Percentiles rank a stretch among this genome's conserved stretches.
These are phyloP conservation scores for Neurospora tetraspora DNA, from an alignment of 495 filamentous ascomycete species.

Conservation along the genomic window DNA sequence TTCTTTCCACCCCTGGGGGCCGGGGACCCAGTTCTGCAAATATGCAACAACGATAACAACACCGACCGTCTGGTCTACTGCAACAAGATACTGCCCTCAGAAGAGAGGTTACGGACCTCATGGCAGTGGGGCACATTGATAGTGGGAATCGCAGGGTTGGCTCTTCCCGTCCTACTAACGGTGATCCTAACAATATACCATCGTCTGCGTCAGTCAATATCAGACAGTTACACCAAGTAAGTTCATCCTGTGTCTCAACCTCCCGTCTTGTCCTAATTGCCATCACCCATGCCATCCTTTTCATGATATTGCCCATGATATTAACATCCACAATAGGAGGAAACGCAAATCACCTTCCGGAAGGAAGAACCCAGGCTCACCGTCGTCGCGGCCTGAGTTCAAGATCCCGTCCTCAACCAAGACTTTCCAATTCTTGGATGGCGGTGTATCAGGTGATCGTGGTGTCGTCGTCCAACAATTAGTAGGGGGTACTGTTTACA, in stretches of 20 bases:
- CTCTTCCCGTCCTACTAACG: constrained; percentile 2
- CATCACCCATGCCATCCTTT: neutral
- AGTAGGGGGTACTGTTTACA: neutral
- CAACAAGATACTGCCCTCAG: constrained; percentile 12
- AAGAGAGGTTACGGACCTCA: constrained; percentile 6
- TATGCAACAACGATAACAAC: constrained; percentile 3
- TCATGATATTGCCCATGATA: neutral
- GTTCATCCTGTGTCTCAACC: neutral
- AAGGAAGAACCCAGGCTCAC: neutral
- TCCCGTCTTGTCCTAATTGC: neutral
- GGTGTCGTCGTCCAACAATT: neutral
- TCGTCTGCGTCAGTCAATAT: neutral
- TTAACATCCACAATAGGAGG: neutral
- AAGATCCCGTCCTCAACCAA: neutral
- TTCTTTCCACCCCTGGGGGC: constrained; percentile 15
- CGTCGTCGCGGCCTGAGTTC: neutral
- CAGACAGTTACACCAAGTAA: neutral
- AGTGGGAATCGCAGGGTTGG: constrained; percentile 7
- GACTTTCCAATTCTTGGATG: neutral
- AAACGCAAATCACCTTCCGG: neutral
- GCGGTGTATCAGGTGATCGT: neutral
- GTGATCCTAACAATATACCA: neutral
- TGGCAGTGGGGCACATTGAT: constrained; percentile 11
- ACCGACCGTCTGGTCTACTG: constrained; percentile 12
- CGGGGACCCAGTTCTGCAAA: constrained; percentile 16